phyloP scores from a whole-genome alignment of 2,329 filamentous ascomycete species.

The Coniella vitis region DNA sequence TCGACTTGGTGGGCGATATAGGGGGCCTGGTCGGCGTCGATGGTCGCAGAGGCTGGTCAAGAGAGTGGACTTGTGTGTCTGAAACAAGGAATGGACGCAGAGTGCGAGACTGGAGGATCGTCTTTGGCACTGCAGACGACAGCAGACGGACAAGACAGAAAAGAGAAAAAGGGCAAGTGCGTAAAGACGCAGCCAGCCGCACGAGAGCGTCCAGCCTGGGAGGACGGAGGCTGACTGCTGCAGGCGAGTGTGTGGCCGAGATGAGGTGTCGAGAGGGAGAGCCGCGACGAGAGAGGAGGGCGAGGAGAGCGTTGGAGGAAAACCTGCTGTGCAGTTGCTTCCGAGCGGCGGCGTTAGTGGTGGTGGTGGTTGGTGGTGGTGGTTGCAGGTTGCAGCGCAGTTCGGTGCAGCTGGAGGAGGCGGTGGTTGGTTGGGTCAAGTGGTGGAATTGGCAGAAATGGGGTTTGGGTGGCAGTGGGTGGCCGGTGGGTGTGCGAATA shows the following conservation, averaged over 20 bases:
- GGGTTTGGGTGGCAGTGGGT: too few relatives aligned
- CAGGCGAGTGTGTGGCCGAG: not conserved
- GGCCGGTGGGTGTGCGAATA: too few relatives aligned
- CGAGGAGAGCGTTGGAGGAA: not conserved
- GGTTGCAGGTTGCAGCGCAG: too few relatives aligned
- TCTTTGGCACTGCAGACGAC: conserved; percentile 11
- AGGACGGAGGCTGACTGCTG: conserved; percentile 9
- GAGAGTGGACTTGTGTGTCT: not conserved
- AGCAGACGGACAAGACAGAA: not conserved
- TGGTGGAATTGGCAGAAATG: too few relatives aligned
- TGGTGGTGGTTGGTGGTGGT: too few relatives aligned
- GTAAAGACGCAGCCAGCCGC: conserved; percentile 2
- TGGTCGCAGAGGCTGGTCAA: not conserved
- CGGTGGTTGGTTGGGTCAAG: too few relatives aligned
- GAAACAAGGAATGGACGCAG: conserved; percentile 14
- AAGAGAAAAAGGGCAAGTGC: not conserved
- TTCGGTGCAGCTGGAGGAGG: too few relatives aligned
- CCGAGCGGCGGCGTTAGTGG: too few relatives aligned
- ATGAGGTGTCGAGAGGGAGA: too few relatives aligned
- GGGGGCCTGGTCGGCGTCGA: too few relatives aligned
- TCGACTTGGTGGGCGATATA: not conserved
- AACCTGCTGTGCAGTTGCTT: not conserved
- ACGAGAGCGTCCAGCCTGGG: conserved; percentile 1
- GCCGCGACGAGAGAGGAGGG: not conserved
- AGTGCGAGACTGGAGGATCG: conserved; percentile 5